Base-by-base conservation (phyloP, 2,329 filamentous ascomycete species). In the Zopfia rhizophila region DNA sequence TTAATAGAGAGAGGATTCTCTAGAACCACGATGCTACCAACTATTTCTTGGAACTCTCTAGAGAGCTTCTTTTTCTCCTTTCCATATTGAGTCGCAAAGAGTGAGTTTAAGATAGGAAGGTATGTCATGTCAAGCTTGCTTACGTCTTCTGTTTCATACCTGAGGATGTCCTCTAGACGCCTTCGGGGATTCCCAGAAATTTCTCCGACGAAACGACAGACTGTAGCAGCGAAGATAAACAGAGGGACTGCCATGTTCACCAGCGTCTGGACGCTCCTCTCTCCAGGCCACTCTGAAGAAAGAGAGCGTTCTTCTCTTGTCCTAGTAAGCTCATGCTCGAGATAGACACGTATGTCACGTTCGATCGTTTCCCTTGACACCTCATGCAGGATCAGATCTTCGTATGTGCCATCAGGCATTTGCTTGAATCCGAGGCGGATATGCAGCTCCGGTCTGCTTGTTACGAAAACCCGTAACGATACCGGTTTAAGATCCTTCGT, bases 181-280 rank as follows among this genome's bases (percentile, higher is more conserved):
- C 25, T 46, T 32, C 17, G 27, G 5, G 53, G 50, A 23, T 51
- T 42, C 6, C 22, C 7, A 2, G 17, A 8, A 11, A 4, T 7
- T 10, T 46, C 37, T 4, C 31, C 38, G 14, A 58, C 28, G 22
- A 39, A 58, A 8, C 55, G 55, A 25, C 43, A 56, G 3, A 25
- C 32, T 1, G 50, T 56, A 16, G 50, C 50, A n/a, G 68, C 60
- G 25, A 55, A 64, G 27, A 70, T 69, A 31, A 71, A 70, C 13
- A 70, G 45, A 3, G 62, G 61, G 17, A 56, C 33, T 5, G 66
- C 38, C 30, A 55, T 60, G 2, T 53, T 19, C 19, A 60, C 51
- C 7, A 69, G 45, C n/a, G 30, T 33, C 8, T 60, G 7, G 6
- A 63, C 49, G n/a, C 12, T 24, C 5, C 55, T 38, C 6, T 47